Evolutionary conservation across 306 rosid genomes (phyloP).

Genomic region (Luffa aegyptiaca): DNA sequence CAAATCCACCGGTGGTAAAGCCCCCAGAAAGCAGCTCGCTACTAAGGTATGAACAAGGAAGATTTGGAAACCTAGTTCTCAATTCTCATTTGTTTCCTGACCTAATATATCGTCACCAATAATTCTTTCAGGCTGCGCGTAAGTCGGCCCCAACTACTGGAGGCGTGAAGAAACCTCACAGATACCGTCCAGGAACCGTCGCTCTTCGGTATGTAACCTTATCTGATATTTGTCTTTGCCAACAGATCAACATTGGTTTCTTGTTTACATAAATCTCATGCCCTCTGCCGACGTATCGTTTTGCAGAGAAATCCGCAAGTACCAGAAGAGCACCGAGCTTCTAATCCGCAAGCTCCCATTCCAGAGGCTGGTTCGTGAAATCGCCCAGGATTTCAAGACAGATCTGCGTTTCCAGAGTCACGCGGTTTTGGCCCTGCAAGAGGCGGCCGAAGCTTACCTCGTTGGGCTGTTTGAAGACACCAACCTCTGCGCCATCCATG

Average conservation of each 20-base stretch:
- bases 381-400: constrained; percentile 24
- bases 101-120: neutral
- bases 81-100: neutral
- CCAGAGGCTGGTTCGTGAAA: constrained; percentile 11
- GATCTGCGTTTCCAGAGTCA: constrained; percentile 38
- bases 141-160: constrained; percentile 42
- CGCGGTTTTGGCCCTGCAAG: constrained; percentile 34
- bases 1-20: constrained; percentile 33
- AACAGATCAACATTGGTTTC: neutral
- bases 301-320: constrained; percentile 29
- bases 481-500: constrained; percentile 32
- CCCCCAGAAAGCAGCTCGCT: constrained; percentile 34
- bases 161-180: constrained; percentile 46
- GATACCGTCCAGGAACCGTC: constrained; percentile 36
- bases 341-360: constrained; percentile 29
- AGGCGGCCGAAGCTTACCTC: constrained; percentile 40
- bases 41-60: constrained; percentile 12
- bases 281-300: neutral
- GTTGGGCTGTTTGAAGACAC: constrained; percentile 39
- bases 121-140: constrained; percentile 33
- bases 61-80: neutral
- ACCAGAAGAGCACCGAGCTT: constrained; percentile 31
- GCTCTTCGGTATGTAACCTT: neutral
- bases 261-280: neutral
- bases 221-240: no score